Evolutionary conservation across 768 basidiomycete genomes (phyloP), one percentile per base, ranked within the genome.

Genomic region (Tylopilus subfusipes): DNA sequence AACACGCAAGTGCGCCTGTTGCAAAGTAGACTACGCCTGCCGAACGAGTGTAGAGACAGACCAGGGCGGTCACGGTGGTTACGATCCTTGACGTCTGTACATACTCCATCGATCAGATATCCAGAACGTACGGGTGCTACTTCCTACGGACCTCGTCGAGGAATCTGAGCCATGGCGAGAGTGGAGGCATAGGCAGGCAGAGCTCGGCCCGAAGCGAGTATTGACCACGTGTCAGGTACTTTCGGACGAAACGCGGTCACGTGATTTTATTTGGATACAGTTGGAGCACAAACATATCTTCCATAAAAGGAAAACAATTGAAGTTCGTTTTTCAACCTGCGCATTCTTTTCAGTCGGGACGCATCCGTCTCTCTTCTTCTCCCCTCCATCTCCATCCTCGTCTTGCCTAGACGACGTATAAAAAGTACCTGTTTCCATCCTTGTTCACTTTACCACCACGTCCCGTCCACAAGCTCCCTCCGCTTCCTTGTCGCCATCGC

Each of bases 401-500:
- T 61, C 67, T 65, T 53, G 8, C 19, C 14, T 25, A 49, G 68
- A 54, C 65, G 65, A 52, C 56, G 16, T 25, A n/a, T 7, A 36
- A 53, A 47, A 24, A 22, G 25, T 19, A 5, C 22, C 34, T 10
- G 2, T 16, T 49, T 45, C 38, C 45, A 25, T 43, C 58, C 21
- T 18, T 42, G 34, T 22, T 45, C 14, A 62, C 64, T 68, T 61
- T 73, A 73, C 64, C 73, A 75, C 82, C 72, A 84, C 88, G 82
- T 88, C 90, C 69, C 83, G 82, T 63, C 75, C 82, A 71, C 81
- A 80, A 62, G 58, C 65, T 51, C 82, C 86, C 52, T 74, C 81
- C 54, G 82, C 83, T 64, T 87, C 88, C 80, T 78, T 90, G 80
- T 90, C 90, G 81, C 86, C 89, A 54, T 78, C 77, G 66, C 73